Evolutionary conservation across 805 yeast species (phyloP), one percentile per base, ranked within the genome.

Genomic region (Candida coquimbonensis): DNA sequence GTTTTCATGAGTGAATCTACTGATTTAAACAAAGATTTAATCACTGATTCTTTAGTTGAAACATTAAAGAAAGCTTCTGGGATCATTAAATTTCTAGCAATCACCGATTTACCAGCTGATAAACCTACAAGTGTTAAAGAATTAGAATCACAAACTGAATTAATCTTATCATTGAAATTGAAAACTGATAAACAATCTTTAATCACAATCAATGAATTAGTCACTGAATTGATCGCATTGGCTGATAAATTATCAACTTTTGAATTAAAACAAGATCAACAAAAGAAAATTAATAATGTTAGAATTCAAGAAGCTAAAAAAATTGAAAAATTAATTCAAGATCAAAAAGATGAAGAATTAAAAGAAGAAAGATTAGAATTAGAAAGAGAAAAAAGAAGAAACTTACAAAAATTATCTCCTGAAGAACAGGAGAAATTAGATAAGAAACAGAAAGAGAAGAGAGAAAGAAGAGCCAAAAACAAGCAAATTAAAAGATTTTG

Each of bases 1-100:
- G 96, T 87, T 26, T 87, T 78, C 68, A 90, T 93, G 98, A 73
- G 85, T 55, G 99, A 93, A 72, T 79, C 79, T 47, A 74, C 81
- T 50, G 98, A 91, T 63, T 73, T 87, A 68, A 88, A 83, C 53
- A 87, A 80, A 6, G 68, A 77, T 47, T 67, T 86, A 43, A 72
- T 75, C 53, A 73, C 80, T 43, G 53, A 57, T n/a, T 72, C 73
- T 40, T 61, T 82, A 44, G 65, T 68, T 27, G 69, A 70, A 31
- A 67, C 78, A 29, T 60, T 80, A 48, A 51, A 57, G 13, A 69
- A 67, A 39, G 59, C 75, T 27, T 69, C 68, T 26, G 58, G 69
- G 7, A 66, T 78, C 49, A 67, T 93, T 58, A 78, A 80, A 59
- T 84, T 63, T 59, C 61, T 93, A 50, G 82, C 95, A 38, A 73